Evolutionary conservation across 345 rosid species (phyloP), one percentile per base, ranked within the genome.

Genomic region (Populus davidiana): DNA sequence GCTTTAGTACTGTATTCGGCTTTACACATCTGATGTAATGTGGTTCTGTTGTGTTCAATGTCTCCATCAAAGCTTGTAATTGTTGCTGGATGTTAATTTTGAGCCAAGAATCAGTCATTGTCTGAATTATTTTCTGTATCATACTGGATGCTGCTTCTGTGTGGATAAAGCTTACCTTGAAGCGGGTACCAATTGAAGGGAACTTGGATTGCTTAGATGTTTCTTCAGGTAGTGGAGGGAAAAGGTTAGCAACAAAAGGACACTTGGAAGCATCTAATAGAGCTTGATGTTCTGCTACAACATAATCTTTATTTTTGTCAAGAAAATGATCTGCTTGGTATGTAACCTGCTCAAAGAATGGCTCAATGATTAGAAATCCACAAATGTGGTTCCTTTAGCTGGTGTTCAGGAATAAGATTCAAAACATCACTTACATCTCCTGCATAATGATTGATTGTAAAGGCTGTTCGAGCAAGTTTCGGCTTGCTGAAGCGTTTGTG

Each of bases 271-370:
- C 95, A 78, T 86, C 74, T 78, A 91, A 69, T 44, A 91, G 75
- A 68, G 88, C 95, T 84, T 89, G 96, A 87, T 91, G 93, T 84
- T 91, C 96, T 75, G 96, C 90, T 71, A 89, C 93, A 44, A 91
- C 91, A 67, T 91, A 91, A 64, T 91, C 95, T 84, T 89, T 91
- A 84, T 91, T 91, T 80, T 91, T 91, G 73, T 91, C 96, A 52
- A 91, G 89, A 81, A 91, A 91, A 44, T 87, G 89, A 74, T 91
- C 91, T 50, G 96, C 89, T 83, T 88, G 92, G 56, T 89, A 91
- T 11, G 80, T 84, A 43, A 91, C 96, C 96, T 89, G 84, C 75
- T 70, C 67, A 39, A 61, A 23, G 77, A 59, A 82, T 79, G 23
- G 18, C 5, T 74, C 41, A 43, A 68, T 29, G 73, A 72, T 81